Conservation (phyloP, 2,329 filamentous ascomycete genomes). For the Trematosphaeria pertusa region DNA sequence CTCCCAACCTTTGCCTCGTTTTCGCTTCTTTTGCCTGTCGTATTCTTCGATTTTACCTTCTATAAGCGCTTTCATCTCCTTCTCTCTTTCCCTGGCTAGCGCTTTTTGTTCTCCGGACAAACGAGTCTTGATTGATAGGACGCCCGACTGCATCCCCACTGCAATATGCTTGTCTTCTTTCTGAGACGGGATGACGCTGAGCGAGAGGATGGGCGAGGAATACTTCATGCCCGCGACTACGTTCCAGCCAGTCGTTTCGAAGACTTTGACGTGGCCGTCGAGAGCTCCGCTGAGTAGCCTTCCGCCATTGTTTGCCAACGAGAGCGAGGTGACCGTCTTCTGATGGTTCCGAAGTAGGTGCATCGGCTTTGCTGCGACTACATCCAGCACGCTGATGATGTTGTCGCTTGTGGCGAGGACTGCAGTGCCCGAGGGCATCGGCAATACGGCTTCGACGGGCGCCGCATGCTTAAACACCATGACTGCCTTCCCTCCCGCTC, state of each 20-base stretch:
- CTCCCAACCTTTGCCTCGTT: slow-evolving; percentile 65
- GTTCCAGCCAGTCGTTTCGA: slow-evolving; percentile 93
- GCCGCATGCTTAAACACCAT: slow-evolving; percentile 97
- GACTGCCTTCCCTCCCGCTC: slow-evolving; percentile 69
- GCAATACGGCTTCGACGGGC: slow-evolving; percentile 85
- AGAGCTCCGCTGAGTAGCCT: slow-evolving; percentile 87
- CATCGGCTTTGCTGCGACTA: slow-evolving; percentile 87
- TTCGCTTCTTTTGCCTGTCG: slow-evolving; percentile 73
- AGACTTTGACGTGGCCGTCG: slow-evolving; percentile 96
- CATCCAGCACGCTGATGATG: slow-evolving; percentile 87
- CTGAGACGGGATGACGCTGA: slow-evolving; percentile 74
- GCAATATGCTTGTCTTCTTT: slow-evolving; percentile 90
- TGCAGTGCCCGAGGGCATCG: slow-evolving; percentile 85
- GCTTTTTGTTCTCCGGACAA: slow-evolving; percentile 82
- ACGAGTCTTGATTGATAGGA: slow-evolving; percentile 90
- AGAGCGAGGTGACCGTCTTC: slow-evolving; percentile 92
- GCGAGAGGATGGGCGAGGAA: slow-evolving; percentile 84
- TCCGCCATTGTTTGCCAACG: slow-evolving; percentile 78
- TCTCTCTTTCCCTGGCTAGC: slow-evolving; percentile 76
- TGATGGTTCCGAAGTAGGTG: slow-evolving; percentile 93
- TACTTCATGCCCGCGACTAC: slow-evolving; percentile 96
- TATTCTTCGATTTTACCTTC: slow-evolving; percentile 79
- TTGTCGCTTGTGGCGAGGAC: slow-evolving; percentile 85
- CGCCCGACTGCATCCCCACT: slow-evolving; percentile 92
- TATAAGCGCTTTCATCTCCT: slow-evolving; percentile 83